Conservation (phyloP, 768 basidiomycete genomes). For the Phanerochaete carnosa region DNA sequence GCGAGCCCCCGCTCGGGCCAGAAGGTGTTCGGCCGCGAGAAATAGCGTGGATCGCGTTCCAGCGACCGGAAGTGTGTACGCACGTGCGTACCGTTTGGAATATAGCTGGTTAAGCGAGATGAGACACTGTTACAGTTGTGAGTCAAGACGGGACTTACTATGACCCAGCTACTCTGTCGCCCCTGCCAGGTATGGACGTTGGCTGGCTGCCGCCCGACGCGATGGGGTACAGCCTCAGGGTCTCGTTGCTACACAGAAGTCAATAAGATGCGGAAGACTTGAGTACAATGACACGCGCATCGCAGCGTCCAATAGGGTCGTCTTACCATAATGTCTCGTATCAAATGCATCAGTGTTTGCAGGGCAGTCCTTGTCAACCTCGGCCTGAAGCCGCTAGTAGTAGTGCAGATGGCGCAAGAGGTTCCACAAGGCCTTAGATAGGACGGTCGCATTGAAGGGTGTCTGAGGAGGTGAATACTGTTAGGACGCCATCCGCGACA, state of each 20-base stretch:
- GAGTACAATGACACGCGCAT: constrained; percentile 11
- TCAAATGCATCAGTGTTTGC: constrained; percentile 24
- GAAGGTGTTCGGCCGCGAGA: constrained; percentile 36
- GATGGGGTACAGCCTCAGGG: constrained; percentile 41
- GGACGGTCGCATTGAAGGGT: constrained; percentile 36
- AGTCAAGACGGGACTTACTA: neutral
- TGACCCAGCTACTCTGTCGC: constrained; percentile 4
- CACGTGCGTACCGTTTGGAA: constrained; percentile 14
- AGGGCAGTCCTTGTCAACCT: constrained; percentile 38
- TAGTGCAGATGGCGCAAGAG: constrained; percentile 30
- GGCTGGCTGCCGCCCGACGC: constrained; percentile 37
- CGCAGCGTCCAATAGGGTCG: constrained; percentile 22
- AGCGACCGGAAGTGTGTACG: constrained; percentile 36
- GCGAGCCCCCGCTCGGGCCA: constrained; percentile 42
- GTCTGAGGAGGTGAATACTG: constrained; percentile 44
- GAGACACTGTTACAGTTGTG: neutral
- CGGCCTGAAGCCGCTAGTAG: constrained; percentile 34
- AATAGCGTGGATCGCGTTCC: constrained; percentile 43
- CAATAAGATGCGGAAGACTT: neutral
- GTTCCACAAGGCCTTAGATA: constrained; percentile 34
- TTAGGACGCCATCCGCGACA: constrained; percentile 37
- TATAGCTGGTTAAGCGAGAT: constrained; percentile 3
- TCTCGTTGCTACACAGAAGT: constrained; percentile 35
- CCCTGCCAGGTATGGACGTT: constrained; percentile 24
- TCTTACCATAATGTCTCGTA: constrained; percentile 12